phyloP scores from a whole-genome alignment of 768 basidiomycete genomes.

The Kwoniella sp. region DNA sequence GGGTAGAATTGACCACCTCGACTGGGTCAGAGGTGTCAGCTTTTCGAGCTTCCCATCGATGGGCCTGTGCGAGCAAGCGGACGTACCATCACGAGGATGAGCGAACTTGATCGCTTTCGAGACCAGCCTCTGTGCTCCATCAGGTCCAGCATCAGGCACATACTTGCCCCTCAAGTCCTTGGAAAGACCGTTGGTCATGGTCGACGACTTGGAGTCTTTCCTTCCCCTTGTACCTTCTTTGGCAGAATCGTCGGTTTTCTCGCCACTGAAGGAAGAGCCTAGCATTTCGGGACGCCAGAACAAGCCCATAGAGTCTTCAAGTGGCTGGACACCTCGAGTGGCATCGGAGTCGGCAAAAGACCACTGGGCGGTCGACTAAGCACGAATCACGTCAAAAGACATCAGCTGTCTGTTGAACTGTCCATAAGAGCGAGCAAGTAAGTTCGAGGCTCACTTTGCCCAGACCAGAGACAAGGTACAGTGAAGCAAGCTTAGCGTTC shows the following conservation, averaged over 20 bases:
- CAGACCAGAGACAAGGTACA: constrained; percentile 49
- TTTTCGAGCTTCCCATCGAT: neutral
- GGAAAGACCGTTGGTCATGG: constrained; percentile 20
- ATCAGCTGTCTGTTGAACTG: too few relatives aligned
- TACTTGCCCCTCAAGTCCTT: constrained; percentile 21
- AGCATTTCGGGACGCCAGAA: constrained; percentile 52
- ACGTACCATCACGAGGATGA: constrained; percentile 51
- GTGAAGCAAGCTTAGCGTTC: constrained; percentile 37
- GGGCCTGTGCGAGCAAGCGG: neutral
- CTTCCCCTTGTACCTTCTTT: constrained; percentile 14
- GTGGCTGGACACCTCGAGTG: constrained; percentile 34
- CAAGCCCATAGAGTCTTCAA: constrained; percentile 42
- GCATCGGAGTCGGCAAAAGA: constrained; percentile 42
- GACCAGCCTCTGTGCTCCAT: constrained; percentile 38
- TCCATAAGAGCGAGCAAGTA: too few relatives aligned
- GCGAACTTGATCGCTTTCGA: constrained; percentile 46
- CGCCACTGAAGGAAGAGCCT: constrained; percentile 45
- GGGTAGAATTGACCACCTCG: constrained; percentile 79
- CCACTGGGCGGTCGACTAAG: constrained; percentile 37
- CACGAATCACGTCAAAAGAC: too few relatives aligned
- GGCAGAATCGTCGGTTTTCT: constrained; percentile 19
- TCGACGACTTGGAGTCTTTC: constrained; percentile 32
- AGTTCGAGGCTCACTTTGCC: constrained; percentile 37
- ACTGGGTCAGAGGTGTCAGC: constrained; percentile 24
- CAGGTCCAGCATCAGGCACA: constrained; percentile 43